Evolutionary conservation across 192 early-diverging fungal genomes (phyloP), one percentile per base, ranked within the genome.

Genomic region (Gigaspora rosea): DNA sequence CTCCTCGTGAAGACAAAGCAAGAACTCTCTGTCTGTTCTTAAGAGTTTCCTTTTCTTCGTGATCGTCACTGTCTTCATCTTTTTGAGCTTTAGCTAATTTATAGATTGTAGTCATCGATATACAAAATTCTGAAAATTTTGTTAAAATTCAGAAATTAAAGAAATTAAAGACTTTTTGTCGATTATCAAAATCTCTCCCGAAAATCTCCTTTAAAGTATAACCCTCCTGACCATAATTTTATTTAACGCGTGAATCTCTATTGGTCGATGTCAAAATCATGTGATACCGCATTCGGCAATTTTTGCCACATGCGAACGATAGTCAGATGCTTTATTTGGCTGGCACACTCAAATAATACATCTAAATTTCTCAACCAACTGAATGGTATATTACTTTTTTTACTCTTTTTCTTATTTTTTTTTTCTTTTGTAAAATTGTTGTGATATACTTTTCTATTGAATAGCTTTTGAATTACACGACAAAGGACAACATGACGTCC

Each of bases 1-100:
- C 92, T 65, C 97, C 97, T 35, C 97, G 88, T 50, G 95, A 96
- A 64, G 94, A 92, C 35, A 98, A 85, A 61, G 95, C 77, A 57
- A 99, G 85, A 16, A 98, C 93, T 52, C 96, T 86, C 81, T 99
- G 95, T 81, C 95, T 96, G 69, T 87, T 93, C 71, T 83, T 81
- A 62, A 81, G 77, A 27, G 27, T 27, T 59, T 85, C 83, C 72
- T 88, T 87, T 27, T 80, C 82, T 63, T 89, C 84, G 16, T 50
- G 56, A 18, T 73, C 73, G 27, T 79, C 73, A 9, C 50, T 9
- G 3, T 72, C 57, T 11, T 72, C 35, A 52, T 71, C 78, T 18
- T 61, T 61, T 56, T 72, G 51, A 12, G 84, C 76, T 66, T 80
- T 80, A 4, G 81, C 84, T 46, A 80, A 57, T 75, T 83, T 85